phyloP scores from a whole-genome alignment of 768 basidiomycete genomes.

The Paxillus rubicundulus region DNA sequence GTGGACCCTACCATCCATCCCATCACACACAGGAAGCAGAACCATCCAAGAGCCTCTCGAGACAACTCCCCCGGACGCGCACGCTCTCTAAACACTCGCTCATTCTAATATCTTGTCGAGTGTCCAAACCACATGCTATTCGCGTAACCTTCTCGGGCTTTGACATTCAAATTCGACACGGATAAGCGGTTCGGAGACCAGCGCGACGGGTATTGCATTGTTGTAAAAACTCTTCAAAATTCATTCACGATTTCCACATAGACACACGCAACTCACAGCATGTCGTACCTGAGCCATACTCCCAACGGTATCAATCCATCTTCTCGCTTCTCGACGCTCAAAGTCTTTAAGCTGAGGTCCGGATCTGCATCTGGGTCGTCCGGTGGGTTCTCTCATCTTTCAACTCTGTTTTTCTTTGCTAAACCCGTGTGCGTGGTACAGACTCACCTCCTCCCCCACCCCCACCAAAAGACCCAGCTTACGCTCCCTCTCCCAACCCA shows the following conservation, averaged over 20 bases:
- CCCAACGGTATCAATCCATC: slow-evolving; percentile 23
- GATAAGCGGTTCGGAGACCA: background rate
- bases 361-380: slow-evolving; percentile 1
- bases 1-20: background rate
- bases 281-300: slow-evolving; percentile 8
- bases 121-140: background rate
- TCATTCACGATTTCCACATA: background rate
- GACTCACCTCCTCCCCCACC: slow-evolving; percentile 38
- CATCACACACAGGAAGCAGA: background rate
- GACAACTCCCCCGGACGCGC: background rate
- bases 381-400: background rate
- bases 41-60: background rate
- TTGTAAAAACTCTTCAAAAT: background rate
- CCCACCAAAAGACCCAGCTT: slow-evolving; percentile 64
- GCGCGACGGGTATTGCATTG: background rate
- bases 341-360: slow-evolving; percentile 40
- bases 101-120: background rate
- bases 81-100: background rate
- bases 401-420: background rate
- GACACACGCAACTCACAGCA: background rate
- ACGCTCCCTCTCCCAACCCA: slow-evolving; percentile 26
- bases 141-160: background rate
- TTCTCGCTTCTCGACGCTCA: slow-evolving; percentile 42
- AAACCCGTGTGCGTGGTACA: background rate
- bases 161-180: background rate